phyloP scores from a whole-genome alignment of 2,329 filamentous ascomycete species.

The Xylariaceae sp. region DNA sequence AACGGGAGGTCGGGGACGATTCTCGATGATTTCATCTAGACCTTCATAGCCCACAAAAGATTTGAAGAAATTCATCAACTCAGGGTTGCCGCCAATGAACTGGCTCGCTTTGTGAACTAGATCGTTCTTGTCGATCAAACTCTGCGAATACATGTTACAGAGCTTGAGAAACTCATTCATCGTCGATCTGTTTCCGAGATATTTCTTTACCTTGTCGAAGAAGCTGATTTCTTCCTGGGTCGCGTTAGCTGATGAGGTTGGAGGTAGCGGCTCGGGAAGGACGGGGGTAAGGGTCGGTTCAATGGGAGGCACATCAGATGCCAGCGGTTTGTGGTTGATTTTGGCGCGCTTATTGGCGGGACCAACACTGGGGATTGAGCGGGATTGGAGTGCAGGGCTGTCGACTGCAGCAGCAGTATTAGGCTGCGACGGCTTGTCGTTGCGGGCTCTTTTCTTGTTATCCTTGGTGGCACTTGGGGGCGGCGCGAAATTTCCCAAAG shows the following conservation, averaged over 20 bases:
- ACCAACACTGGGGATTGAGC: slow-evolving; percentile 36
- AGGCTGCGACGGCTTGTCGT: slow-evolving; percentile 49
- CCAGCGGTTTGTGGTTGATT: slow-evolving; percentile 63
- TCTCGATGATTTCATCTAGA: slow-evolving; percentile 73
- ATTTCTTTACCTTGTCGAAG: slow-evolving; percentile 96
- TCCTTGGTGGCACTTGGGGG: slow-evolving; percentile 78
- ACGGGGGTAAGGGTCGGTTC: slow-evolving; percentile 86
- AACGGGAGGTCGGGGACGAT: slow-evolving; percentile 67
- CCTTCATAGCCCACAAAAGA: slow-evolving; percentile 74
- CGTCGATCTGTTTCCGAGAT: slow-evolving; percentile 82
- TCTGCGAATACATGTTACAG: slow-evolving; percentile 90
- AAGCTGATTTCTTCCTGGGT: slow-evolving; percentile 84
- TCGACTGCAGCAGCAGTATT: slow-evolving; percentile 46
- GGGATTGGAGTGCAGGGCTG: slow-evolving; percentile 37
- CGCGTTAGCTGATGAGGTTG: slow-evolving; percentile 67
- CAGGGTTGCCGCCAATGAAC: slow-evolving; percentile 84
- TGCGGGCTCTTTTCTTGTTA: slow-evolving; percentile 77
- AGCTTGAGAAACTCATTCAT: slow-evolving; percentile 97
- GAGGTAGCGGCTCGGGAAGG: slow-evolving; percentile 80
- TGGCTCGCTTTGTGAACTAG: slow-evolving; percentile 76
- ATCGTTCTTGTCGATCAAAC: slow-evolving; percentile 81
- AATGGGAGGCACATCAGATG: slow-evolving; percentile 57
- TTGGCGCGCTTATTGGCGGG: slow-evolving; percentile 64
- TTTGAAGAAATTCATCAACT: slow-evolving; percentile 87
- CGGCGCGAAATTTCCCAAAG: slow-evolving; percentile 90